Conservation (phyloP, 2,329 filamentous ascomycete genomes). For the Aspergillus brasiliensis region DNA sequence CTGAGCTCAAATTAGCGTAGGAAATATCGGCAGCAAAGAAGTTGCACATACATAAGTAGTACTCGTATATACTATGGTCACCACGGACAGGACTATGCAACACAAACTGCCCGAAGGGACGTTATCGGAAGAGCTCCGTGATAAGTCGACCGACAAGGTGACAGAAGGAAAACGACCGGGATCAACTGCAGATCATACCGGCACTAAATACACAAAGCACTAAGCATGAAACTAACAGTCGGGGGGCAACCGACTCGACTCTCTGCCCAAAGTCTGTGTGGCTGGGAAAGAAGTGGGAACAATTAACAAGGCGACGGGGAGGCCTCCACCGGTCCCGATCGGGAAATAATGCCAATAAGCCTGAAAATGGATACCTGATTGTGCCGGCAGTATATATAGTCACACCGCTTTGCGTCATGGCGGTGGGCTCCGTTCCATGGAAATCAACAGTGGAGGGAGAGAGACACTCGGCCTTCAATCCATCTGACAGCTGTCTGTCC, state of each 20-base stretch:
- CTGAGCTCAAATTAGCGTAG: not conserved
- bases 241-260: not conserved
- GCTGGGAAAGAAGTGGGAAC: not conserved
- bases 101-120: not conserved
- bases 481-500: too few species aligned
- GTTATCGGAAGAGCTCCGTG: not conserved
- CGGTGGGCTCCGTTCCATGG: not conserved
- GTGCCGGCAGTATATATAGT: not conserved
- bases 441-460: too few species aligned
- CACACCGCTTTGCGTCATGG: not conserved
- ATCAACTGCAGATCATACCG: constrained; percentile 1
- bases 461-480: too few species aligned
- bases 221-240: not conserved
- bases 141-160: not conserved
- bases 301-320: not conserved
- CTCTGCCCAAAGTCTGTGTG: not conserved
- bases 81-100: not conserved
- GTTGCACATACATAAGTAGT: not conserved
- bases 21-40: not conserved
- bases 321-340: not conserved
- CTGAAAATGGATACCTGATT: not conserved
- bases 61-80: not conserved
- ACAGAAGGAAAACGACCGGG: not conserved
- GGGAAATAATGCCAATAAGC: not conserved
- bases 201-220: not conserved